These are phyloP conservation scores for Trichoderma sp. DNA, from an alignment of 2,329 filamentous ascomycete species.

Conservation along the genomic window DNA sequence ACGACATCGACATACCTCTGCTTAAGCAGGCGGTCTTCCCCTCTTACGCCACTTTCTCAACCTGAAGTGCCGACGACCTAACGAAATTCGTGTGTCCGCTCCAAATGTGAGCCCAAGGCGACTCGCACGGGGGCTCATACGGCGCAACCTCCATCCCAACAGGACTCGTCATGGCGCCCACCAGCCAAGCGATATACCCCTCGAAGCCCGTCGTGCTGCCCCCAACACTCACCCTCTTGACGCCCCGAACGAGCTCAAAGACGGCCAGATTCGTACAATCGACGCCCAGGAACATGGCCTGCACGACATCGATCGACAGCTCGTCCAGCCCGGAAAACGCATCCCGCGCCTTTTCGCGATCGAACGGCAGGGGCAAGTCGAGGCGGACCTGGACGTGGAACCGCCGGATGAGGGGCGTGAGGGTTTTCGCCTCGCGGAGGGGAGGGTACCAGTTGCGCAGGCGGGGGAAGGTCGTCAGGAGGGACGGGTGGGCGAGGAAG, in stretches of 20 bases:
- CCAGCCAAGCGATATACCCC: constrained; percentile 48
- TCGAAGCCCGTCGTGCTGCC: constrained; percentile 48
- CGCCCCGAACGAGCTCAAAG: constrained; percentile 49
- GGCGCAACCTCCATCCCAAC: constrained; percentile 32
- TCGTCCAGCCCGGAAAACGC: constrained; percentile 45
- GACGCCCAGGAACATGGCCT: constrained; percentile 45
- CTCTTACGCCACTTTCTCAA: constrained; percentile 1
- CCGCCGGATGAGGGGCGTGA: constrained; percentile 43
- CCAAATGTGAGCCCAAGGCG: constrained; percentile 32
- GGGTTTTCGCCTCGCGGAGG: constrained; percentile 35
- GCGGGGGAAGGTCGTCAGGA: constrained; percentile 48
- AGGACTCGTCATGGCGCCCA: constrained; percentile 41
- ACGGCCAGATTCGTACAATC: constrained; percentile 43
- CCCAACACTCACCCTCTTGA: constrained; percentile 41
- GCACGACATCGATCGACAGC: constrained; percentile 46
- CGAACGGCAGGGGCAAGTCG: constrained; percentile 44
- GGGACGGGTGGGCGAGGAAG: constrained; percentile 47
- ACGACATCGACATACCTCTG: not conserved
- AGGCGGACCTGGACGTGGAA: constrained; percentile 47
- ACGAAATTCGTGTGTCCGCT: constrained; percentile 22
- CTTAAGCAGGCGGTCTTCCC: not conserved
- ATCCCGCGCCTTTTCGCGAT: constrained; percentile 34
- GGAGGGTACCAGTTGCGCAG: constrained; percentile 41
- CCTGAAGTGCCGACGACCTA: not conserved
- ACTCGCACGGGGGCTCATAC: constrained; percentile 28